Evolutionary conservation across 306 rosid species (phyloP), one percentile per base, ranked within the genome.

Genomic region (Malus domestica): DNA sequence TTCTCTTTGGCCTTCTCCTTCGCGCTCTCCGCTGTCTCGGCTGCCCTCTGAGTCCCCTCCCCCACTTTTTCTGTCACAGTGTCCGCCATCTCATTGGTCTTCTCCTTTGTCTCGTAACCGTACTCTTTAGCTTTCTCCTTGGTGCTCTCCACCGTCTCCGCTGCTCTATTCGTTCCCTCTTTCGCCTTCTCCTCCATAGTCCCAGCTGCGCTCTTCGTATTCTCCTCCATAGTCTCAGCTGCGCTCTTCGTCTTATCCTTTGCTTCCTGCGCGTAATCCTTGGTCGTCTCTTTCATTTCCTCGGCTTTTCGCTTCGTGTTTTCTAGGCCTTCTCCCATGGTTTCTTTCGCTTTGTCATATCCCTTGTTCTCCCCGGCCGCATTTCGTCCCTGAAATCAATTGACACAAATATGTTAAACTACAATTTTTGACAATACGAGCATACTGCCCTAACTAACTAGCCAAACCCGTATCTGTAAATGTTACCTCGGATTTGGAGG

Each of bases 401-500:
- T 4, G 10, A 22, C 8, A 8, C 16, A 27, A 61, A 14, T 16
- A 27, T 14, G n/a, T 14, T 4, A 16, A 16, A 49, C 16, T 49
- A 49, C 55, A 49, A 38, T 15, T 14, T 49, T 49, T 49, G 6
- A 49, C 20, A 38, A 2, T 2, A 18, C 16, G 20, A 49, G 55
- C 55, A 15, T 6, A 49, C 19, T 15, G 55, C 0, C 55, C 20
- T 35, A 2, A 49, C 54, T 49, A 49, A 49, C 55, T 49, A 15
- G 20, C 3, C 10, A 1, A 38, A 38, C 42, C 42, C 42, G 1
- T 5, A 4, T 1, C 7, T 49, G 54, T 49, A 49, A 49, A 49
- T 15, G 7, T 49, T 78, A 93, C 98, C 51, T 82, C 62, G 20
- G 90, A 66, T 79, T 88, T 88, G 49, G 91, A 84, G 30, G 88